Base-by-base conservation (phyloP, 768 basidiomycete species). In the Calocybe indica region DNA sequence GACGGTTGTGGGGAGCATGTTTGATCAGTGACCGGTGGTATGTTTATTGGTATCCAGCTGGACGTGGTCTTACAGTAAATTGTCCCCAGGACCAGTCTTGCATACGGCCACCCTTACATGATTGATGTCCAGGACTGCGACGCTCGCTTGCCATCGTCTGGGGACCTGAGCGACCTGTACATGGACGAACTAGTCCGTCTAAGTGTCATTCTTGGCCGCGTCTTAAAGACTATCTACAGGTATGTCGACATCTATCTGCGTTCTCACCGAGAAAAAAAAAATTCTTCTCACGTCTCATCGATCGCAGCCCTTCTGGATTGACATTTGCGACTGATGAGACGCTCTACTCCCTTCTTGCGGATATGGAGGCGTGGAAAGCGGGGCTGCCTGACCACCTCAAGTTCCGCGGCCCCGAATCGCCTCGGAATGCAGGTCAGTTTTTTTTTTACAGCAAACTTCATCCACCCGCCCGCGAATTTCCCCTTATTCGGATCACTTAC, bases 111-210 rank as follows among this genome's bases (percentile, higher is more conserved):
- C 55, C 95, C 95, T 2, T 88, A 84, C 62, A 90, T 95, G 87
- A 95, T 99, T 52, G 94, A 97, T 63, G 81, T 98, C 2, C 83
- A 88, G 55, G 96, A 99, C 64, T 99, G 96, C 64, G 95, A 99
- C 65, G 88, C 90, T 4, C 84, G 93, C 46, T 72, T 96, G 32
- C 94, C 94, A 1, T 91, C 91, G 7, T 90, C 89, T 2, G 92
- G 90, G 38, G 85, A 92, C 57, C 75, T 79, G 10, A 75, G 78
- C 48, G 82, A 86, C 61, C 64, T 88, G 50, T 93, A 93, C 66
- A 80, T 92, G 73, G 83, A 89, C 59, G 92, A 96, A 63, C 83
- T 98, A 51, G 85, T 95, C 47, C 86, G 93, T 47, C 70, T 99
- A 46, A 92, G 90, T 52, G 84, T 98, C 54, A 75, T 98, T 46